Conservation (phyloP, 352 stramenopile species). For the Pythium sukuiense region DNA sequence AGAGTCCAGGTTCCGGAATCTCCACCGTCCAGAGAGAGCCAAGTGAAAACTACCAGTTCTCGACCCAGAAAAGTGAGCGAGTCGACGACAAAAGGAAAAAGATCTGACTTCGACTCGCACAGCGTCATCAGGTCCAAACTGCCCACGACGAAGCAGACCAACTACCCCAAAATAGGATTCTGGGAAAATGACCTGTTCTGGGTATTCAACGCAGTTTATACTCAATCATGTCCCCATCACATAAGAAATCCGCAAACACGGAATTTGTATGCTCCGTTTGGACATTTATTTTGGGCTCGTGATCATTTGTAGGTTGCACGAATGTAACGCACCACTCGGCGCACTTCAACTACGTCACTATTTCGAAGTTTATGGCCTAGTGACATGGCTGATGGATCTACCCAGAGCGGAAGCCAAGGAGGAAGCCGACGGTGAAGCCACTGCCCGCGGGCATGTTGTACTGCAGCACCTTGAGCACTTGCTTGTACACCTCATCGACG, state of each 20-base stretch:
- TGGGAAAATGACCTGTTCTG: background rate
- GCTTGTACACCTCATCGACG: conserved; percentile 74
- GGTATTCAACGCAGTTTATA: background rate
- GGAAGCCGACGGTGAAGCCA: conserved; percentile 72
- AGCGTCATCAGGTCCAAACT: background rate
- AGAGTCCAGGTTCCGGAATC: conserved; percentile 3
- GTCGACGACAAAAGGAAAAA: conserved; percentile 7
- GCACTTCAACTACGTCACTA: conserved; percentile 31
- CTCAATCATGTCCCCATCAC: background rate
- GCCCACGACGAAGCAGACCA: background rate
- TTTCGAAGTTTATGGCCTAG: conserved; percentile 5
- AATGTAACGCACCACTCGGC: conserved; percentile 11
- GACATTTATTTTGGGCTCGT: background rate
- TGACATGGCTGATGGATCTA: conserved; percentile 28
- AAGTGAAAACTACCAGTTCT: conserved; percentile 3
- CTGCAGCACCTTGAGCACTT: conserved; percentile 74
- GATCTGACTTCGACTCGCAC: background rate
- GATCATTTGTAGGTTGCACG: conserved; percentile 22
- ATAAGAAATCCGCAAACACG: conserved; percentile 3
- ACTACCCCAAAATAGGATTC: background rate
- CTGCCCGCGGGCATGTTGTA: conserved; percentile 76
- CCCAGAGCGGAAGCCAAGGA: conserved; percentile 74
- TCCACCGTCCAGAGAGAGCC: background rate
- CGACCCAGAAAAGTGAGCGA: background rate
- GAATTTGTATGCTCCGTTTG: conserved; percentile 10